Base-by-base conservation (phyloP, 441 rosid species). In the Breynia disticha region DNA sequence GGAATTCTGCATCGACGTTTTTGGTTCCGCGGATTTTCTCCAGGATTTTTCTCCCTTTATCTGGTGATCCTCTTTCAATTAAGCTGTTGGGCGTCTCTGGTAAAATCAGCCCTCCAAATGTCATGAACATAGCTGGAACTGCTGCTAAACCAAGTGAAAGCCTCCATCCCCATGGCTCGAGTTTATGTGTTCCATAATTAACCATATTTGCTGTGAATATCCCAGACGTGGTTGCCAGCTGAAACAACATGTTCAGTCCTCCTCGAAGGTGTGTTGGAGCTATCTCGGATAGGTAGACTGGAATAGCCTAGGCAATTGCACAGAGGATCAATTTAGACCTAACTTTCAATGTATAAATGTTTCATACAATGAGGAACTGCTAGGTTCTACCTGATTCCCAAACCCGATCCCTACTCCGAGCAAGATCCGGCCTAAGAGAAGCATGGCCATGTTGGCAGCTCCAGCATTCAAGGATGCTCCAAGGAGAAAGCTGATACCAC, bases 1-100 rank as follows among this genome's bases (percentile, higher is more conserved):
- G 74, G 52, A 76, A 84, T 78, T 90, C 98, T 0, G 95, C 97
- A 47, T 73, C 48, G 0, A 90, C 90, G 21, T 81, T 55, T 35
- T 61, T 17, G 0, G 95, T 85, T 49, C 96, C 96, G 72, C 97
- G 60, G 21, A 85, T 82, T 21, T 76, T 87, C 63, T 77, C 88
- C 0, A 87, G 66, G 21, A 85, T 74, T 60, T 37, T 47, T 60
- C 85, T 71, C 44, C 96, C 98, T 61, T 60, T 69, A 18, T 75
- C 95, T 1, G 22, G 64, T 1, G 46, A 32, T 35, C 90, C 93
- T 41, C 78, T 72, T 63, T 87, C 95, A 4, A 90, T 72, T 43
- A 90, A 78, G 62, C 90, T 85, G 74, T 87, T 87, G 0, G 98
- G 98, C n/a, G 96, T 90, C 58, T 87, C 98, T 0, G 95, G 84